A percentile compares a stretch with the other conserved stretches of the same genome.
Conservation (phyloP, 495 filamentous ascomycete species). For the Tuber indicum region DNA sequence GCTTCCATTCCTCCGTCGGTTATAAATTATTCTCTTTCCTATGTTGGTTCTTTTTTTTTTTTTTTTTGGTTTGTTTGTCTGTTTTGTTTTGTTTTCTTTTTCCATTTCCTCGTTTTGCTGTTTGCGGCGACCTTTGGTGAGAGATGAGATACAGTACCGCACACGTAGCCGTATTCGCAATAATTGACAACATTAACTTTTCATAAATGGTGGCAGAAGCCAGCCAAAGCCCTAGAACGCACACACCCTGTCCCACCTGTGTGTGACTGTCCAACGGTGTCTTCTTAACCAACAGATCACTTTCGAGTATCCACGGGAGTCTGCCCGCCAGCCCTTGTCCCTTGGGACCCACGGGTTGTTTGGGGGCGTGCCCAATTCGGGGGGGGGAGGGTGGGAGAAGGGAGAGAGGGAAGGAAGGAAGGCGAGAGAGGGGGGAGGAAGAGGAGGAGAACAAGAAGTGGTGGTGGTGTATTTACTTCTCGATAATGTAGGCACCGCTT, state of each 20-base stretch:
- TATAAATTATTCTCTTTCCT: conserved; percentile 4
- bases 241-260: conserved; percentile 4
- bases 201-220: conserved; percentile 1
- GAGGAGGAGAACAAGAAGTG: background rate
- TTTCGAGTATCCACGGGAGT: background rate
- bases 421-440: background rate
- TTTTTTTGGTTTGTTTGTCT: background rate
- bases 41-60: background rate
- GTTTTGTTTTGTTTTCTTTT: background rate
- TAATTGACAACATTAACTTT: conserved; percentile 1
- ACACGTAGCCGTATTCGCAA: background rate
- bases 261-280: background rate
- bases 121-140: background rate
- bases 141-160: background rate
- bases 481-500: background rate
- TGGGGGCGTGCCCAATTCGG: background rate
- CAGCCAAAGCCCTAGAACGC: conserved; percentile 1
- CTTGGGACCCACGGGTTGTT: background rate
- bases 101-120: background rate
- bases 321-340: background rate
- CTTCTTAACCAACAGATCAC: conserved; percentile 1
- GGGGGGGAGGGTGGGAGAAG: background rate
- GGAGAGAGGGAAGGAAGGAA: background rate
- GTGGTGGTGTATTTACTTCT: background rate
- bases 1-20: background rate